Percentiles rank a stretch among this genome's conserved stretches.
Conservation (phyloP, 176 grass and related monocot genomes). For the Sorghum bicolor region DNA sequence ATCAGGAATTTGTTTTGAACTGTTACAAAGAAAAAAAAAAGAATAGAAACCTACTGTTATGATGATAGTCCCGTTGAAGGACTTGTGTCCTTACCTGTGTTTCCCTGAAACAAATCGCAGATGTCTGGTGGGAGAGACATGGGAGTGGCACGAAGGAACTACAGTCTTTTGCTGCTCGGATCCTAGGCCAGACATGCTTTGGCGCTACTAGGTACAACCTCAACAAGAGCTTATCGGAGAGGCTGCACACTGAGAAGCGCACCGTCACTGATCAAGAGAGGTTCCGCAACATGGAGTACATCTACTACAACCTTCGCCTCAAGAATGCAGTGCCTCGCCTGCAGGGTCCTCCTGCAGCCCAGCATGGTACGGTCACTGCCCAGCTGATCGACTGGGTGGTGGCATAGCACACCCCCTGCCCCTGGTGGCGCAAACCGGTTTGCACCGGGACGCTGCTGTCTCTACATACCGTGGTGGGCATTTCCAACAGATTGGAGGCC, state of each 20-base stretch:
- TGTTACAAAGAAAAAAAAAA: background rate
- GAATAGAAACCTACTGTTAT: background rate
- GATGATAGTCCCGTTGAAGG: background rate
- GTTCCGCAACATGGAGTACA: slow-evolving; percentile 52
- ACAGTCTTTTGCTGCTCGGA: slow-evolving; percentile 34
- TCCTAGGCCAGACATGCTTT: slow-evolving; percentile 70
- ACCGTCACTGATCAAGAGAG: slow-evolving; percentile 37
- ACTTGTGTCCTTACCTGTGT: background rate
- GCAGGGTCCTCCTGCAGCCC: background rate
- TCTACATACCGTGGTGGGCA: background rate
- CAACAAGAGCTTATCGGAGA: slow-evolving; percentile 49
- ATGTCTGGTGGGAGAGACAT: slow-evolving; percentile 61
- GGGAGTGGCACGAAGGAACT: slow-evolving; percentile 41
- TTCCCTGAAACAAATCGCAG: slow-evolving; percentile 35
- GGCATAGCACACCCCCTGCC: background rate
- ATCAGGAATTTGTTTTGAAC: background rate
- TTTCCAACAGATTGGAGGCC: background rate
- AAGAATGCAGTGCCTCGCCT: background rate
- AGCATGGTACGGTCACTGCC: background rate
- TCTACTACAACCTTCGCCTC: slow-evolving; percentile 58
- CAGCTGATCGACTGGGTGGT: slow-evolving; percentile 29
- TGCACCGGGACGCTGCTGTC: background rate
- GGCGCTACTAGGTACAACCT: slow-evolving; percentile 60
- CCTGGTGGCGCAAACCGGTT: background rate
- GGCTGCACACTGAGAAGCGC: slow-evolving; percentile 47